Base-by-base conservation (phyloP, 257 asterid genomes). In the Lavandula angustifolia region DNA sequence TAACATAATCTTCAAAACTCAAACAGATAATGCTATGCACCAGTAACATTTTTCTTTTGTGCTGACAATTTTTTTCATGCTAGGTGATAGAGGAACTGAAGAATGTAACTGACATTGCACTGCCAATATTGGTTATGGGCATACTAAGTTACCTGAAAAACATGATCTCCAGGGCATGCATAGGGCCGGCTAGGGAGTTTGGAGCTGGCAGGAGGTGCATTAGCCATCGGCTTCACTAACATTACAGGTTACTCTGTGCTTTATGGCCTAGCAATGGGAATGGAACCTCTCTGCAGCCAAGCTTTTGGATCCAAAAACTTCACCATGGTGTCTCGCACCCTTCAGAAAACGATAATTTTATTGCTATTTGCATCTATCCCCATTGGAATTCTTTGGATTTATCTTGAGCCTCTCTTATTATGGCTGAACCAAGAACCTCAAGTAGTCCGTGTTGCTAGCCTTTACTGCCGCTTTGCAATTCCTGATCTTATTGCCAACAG, bases 271-370 rank as follows among this genome's bases (percentile, higher is more conserved):
- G 92, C 98, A 64, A 80, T 84, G 82, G 98, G 98, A 57, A 89
- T 92, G 98, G 98, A 92, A 65, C 98, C 97, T 9, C 75, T 92
- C 50, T 92, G 96, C 67, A 87, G 88, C 80, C 97, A 89, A 74
- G 95, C 96, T 76, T 87, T 89, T 58, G 98, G 98, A 8, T 85
- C 98, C 46, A 82, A 73, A 81, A 89, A 89, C 80, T 71, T 75
- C 38, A 67, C 79, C 62, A 64, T 81, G 51, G 66, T 79, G 49
- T 74, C 81, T 68, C 81, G 75, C 50, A 84, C 83, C 67, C 94
- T 92, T 44, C 87, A 77, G 65, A 78, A 90, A 76, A 89, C 89
- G 32, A 84, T 87, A 5, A 42, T 80, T 35, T 66, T 92, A 79
- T 60, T 92, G 74, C 89, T 92, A 33, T 66, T 79, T 29, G 79